A percentile compares a stretch with the other conserved stretches of the same genome.
These are phyloP conservation scores for Syzygium malaccense DNA, from an alignment of 441 rosid species.

Conservation along the genomic window DNA sequence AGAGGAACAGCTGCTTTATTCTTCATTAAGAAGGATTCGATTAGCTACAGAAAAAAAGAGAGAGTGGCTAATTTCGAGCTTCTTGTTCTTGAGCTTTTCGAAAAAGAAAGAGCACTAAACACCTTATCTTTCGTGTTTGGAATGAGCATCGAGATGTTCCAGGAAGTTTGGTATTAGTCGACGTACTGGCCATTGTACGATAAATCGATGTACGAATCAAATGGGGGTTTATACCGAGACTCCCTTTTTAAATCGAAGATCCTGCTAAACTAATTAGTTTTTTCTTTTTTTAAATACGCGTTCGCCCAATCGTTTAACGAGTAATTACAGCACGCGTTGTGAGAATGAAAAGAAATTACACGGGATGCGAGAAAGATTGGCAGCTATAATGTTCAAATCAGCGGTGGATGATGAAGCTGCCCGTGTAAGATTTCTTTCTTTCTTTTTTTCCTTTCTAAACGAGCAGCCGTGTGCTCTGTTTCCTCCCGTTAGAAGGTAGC, in stretches of 20 bases:
- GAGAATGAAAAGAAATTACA: neutral
- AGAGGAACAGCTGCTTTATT: neutral
- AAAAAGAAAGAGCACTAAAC: neutral
- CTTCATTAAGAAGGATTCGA: neutral
- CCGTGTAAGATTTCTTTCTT: too few relatives aligned
- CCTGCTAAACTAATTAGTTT: fast-evolving
- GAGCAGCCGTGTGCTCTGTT: too few relatives aligned
- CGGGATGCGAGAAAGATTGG: neutral
- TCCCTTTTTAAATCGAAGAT: fast-evolving
- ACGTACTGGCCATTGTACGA: fast-evolving
- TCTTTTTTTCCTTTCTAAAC: too few relatives aligned
- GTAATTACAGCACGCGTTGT: neutral
- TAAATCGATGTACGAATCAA: neutral
- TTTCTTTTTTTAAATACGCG: neutral
- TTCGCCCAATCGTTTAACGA: neutral
- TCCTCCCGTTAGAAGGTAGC: too few relatives aligned
- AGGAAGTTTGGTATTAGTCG: fast-evolving
- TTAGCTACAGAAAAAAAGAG: neutral
- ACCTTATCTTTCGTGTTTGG: neutral
- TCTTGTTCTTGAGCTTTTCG: fast-evolving
- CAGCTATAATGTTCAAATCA: too few relatives aligned
- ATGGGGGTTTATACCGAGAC: neutral
- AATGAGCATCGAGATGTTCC: neutral
- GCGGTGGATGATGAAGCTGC: too few relatives aligned
- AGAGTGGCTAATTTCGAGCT: neutral